Conservation (phyloP, 371 early-diverging fungal genomes). For the Rhizopus delemar region DNA sequence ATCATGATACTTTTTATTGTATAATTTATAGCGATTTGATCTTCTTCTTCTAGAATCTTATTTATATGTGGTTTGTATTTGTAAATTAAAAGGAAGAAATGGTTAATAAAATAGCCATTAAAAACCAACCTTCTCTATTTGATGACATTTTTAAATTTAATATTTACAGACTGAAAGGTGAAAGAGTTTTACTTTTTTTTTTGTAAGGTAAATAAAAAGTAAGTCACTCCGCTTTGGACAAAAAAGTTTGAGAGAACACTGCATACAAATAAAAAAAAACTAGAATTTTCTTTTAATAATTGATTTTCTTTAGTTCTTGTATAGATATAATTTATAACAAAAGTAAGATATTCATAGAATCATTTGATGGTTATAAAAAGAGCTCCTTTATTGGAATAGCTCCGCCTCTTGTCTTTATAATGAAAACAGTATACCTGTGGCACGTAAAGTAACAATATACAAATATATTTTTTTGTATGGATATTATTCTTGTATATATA, state of each 20-base stretch:
- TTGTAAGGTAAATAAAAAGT: not conserved
- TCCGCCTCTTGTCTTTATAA: too few species aligned
- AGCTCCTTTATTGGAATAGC: too few species aligned
- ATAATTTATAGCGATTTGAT: constrained; percentile 7
- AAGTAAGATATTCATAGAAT: too few species aligned
- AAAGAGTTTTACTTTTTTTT: not conserved
- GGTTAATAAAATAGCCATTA: not conserved
- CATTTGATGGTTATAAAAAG: too few species aligned
- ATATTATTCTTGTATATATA: too few species aligned
- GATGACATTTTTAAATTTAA: constrained; percentile 11
- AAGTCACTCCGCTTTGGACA: not conserved
- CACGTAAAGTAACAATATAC: too few species aligned
- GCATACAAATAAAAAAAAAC: not conserved
- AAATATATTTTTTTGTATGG: too few species aligned
- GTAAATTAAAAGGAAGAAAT: not conserved
- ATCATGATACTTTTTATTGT: constrained; percentile 11
- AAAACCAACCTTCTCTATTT: constrained; percentile 24
- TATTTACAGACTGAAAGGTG: not conserved
- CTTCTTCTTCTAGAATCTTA: constrained; percentile 21
- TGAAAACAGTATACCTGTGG: too few species aligned
- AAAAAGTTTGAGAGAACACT: not conserved
- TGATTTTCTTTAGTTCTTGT: not conserved
- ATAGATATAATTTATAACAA: too few species aligned
- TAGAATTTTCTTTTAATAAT: not conserved
- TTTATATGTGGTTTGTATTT: not conserved